phyloP scores from a whole-genome alignment of 139 green algal species.

The Pleodorina starrii region DNA sequence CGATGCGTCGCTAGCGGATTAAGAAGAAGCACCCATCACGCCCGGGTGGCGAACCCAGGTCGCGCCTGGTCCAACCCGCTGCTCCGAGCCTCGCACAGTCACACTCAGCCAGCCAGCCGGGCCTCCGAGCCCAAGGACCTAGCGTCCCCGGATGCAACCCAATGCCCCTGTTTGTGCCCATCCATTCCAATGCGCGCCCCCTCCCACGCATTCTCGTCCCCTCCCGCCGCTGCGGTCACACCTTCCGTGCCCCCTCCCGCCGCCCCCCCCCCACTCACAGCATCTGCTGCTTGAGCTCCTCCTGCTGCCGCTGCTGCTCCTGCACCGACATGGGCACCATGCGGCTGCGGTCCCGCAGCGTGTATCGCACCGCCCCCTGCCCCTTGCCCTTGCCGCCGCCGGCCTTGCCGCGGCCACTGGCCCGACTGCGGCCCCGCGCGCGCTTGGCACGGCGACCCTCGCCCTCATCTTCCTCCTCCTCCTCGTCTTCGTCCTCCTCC shows the following conservation, averaged over 20 bases:
- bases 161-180: too few species aligned
- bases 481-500: slow-evolving; percentile 56
- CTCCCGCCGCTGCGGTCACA: neutral
- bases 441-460: slow-evolving; percentile 28
- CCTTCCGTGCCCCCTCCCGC: neutral
- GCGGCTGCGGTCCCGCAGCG: slow-evolving; percentile 47
- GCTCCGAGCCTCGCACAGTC: too few species aligned
- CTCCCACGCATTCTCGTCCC: too few species aligned
- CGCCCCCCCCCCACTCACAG: neutral
- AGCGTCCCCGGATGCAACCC: too few species aligned
- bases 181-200: too few species aligned
- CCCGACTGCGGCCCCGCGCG: neutral
- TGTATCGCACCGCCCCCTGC: slow-evolving; percentile 32
- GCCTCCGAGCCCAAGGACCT: too few species aligned
- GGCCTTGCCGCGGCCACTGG: neutral
- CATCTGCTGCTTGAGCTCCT: slow-evolving; percentile 30
- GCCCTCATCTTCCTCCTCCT: slow-evolving; percentile 34
- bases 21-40: too few species aligned
- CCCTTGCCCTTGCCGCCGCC: neutral
- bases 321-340: slow-evolving; percentile 40
- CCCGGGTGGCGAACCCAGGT: too few species aligned
- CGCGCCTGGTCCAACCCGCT: too few species aligned
- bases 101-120: too few species aligned
- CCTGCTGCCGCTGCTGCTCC: slow-evolving; percentile 53
- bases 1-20: too few species aligned